These are phyloP conservation scores for Lumnitzera littorea DNA, from an alignment of 345 rosid species.

Conservation along the genomic window DNA sequence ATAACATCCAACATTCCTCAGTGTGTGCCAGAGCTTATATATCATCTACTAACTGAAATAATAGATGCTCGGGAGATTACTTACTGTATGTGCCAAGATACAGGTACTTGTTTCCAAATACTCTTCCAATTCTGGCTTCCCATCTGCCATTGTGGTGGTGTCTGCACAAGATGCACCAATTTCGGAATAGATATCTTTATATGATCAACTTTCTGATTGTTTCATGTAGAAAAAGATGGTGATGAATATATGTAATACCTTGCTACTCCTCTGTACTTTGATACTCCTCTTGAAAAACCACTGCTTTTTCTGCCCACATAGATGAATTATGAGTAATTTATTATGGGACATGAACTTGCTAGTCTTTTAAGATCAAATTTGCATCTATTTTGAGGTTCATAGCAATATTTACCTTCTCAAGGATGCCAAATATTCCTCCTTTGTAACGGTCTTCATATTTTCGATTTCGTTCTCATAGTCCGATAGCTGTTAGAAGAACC, in stretches of 20 bases:
- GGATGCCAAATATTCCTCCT: slow-evolving; percentile 58
- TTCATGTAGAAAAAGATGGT: not conserved
- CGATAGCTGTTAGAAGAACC: slow-evolving; percentile 21
- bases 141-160: slow-evolving; percentile 75
- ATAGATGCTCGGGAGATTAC: slow-evolving; percentile 6
- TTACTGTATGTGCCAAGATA: slow-evolving; percentile 67
- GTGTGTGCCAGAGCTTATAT: too few relatives aligned
- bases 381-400: not conserved
- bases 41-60: not conserved
- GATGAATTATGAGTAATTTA: not conserved
- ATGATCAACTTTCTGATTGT: not conserved
- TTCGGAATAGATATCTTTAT: not conserved
- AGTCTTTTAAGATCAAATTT: not conserved
- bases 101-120: slow-evolving; percentile 62
- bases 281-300: slow-evolving; percentile 65
- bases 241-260: slow-evolving; percentile 19
- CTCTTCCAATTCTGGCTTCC: slow-evolving; percentile 70
- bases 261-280: slow-evolving; percentile 68
- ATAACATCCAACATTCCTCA: too few relatives aligned
- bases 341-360: not conserved
- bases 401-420: slow-evolving; percentile 36
- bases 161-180: slow-evolving; percentile 20
- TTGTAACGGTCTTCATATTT: slow-evolving; percentile 46
- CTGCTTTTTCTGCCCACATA: slow-evolving; percentile 45
- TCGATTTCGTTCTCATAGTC: slow-evolving; percentile 51